Conservation (phyloP, 129 eudicot species). For the Artemisia annua region DNA sequence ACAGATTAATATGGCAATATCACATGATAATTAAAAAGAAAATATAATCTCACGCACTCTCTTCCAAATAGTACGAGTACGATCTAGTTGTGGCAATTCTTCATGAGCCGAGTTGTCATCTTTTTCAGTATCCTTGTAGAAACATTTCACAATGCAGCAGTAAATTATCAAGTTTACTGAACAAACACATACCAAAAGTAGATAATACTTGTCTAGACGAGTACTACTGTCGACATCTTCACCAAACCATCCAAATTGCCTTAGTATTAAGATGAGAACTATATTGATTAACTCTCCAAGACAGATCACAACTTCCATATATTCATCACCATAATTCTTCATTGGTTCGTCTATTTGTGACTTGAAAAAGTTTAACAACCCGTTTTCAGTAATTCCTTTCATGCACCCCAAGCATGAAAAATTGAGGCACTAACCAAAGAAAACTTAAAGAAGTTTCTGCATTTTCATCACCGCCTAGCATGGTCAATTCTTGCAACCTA, state of each 20-base stretch:
- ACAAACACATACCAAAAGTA: neutral
- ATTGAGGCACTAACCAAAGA: conserved; percentile 28
- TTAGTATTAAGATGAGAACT: neutral
- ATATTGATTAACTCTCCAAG: conserved; percentile 9
- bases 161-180: conserved; percentile 11
- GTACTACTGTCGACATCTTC: neutral
- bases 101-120: neutral
- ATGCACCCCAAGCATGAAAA: conserved; percentile 22
- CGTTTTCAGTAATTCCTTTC: conserved; percentile 25
- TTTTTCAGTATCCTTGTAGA: neutral
- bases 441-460: conserved; percentile 8
- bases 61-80: too few species aligned
- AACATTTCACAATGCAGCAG: conserved; percentile 6
- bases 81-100: neutral
- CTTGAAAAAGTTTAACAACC: conserved; percentile 8
- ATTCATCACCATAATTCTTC: neutral
- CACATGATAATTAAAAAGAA: too few species aligned
- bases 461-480: neutral
- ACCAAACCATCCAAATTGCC: neutral
- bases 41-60: too few species aligned
- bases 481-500: neutral
- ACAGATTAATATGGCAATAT: too few species aligned
- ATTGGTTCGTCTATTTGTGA: conserved; percentile 6
- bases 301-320: conserved; percentile 14
- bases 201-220: conserved; percentile 2